Percentiles rank a stretch among this genome's conserved stretches.
phyloP scores from a whole-genome alignment of 1,284 basidiomycete species.

The Xerocomus alliaceus region DNA sequence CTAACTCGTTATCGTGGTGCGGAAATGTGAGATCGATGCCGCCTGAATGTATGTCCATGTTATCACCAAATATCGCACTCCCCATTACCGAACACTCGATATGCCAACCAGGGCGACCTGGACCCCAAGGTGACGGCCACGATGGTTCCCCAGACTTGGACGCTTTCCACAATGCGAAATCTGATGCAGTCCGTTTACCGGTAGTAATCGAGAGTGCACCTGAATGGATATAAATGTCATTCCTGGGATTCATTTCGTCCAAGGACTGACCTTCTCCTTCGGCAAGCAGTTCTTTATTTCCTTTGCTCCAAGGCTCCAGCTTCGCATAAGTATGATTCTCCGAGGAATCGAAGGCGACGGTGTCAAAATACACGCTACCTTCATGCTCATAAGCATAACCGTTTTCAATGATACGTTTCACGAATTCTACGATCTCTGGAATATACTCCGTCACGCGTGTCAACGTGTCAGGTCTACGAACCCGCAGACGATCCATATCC shows the following conservation, averaged over 20 bases:
- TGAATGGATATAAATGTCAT: constrained; percentile 28
- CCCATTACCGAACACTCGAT: constrained; percentile 99
- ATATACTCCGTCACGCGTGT: constrained; percentile 98
- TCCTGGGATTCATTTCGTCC: background rate
- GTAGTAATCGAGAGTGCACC: constrained; percentile 69
- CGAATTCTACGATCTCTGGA: constrained; percentile 91
- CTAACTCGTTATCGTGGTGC: constrained; percentile 99
- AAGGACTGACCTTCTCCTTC: constrained; percentile 83
- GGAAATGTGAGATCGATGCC: constrained; percentile 98
- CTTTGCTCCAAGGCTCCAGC: constrained; percentile 94
- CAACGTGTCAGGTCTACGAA: constrained; percentile 88
- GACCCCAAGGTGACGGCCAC: constrained; percentile 97
- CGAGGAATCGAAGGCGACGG: constrained; percentile 82
- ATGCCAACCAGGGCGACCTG: constrained; percentile 98
- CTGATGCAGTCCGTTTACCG: constrained; percentile 72
- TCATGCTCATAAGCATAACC: constrained; percentile 91
- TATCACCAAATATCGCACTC: constrained; percentile 87
- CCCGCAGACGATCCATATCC: constrained; percentile 89
- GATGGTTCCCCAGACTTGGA: constrained; percentile 98
- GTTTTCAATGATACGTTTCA: constrained; percentile 85
- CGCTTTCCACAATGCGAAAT: constrained; percentile 99
- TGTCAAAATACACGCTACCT: constrained; percentile 97
- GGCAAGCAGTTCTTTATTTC: constrained; percentile 88
- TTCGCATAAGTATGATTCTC: constrained; percentile 88
- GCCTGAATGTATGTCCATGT: constrained; percentile 98